Conservation (phyloP, 352 stramenopile species). For the Phytophthora cactorum region DNA sequence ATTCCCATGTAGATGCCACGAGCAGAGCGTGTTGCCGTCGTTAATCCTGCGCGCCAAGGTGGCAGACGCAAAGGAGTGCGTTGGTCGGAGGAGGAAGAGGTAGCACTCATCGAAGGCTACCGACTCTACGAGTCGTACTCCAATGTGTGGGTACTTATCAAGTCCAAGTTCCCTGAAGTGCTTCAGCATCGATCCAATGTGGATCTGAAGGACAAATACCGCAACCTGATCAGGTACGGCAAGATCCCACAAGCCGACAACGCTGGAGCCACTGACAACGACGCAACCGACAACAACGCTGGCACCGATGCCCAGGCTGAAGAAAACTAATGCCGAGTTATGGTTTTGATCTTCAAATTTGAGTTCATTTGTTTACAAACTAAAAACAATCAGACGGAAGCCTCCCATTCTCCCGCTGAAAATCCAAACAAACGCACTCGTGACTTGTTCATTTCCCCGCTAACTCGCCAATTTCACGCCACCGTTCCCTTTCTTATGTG, state of each 20-base stretch:
- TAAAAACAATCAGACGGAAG: constrained; percentile 39
- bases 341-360: constrained; percentile 37
- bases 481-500: constrained; percentile 25
- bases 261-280: constrained; percentile 21
- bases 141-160: constrained; percentile 78
- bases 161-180: constrained; percentile 52
- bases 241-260: constrained; percentile 33
- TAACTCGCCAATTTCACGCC: constrained; percentile 11
- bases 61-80: constrained; percentile 35
- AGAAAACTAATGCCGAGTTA: background rate
- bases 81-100: constrained; percentile 64
- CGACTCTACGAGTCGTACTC: constrained; percentile 50
- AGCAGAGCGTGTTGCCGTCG: constrained; percentile 8
- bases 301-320: constrained; percentile 8
- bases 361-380: constrained; percentile 48
- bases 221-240: constrained; percentile 65
- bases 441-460: constrained; percentile 25
- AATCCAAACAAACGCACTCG: constrained; percentile 45
- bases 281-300: constrained; percentile 23
- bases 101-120: constrained; percentile 66
- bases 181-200: constrained; percentile 69
- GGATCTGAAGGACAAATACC: constrained; percentile 88
- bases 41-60: background rate
- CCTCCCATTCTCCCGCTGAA: constrained; percentile 17
- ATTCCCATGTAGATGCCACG: constrained; percentile 7